These are phyloP conservation scores for Andrographis paniculata DNA, from an alignment of 305 asterid species.

Conservation along the genomic window DNA sequence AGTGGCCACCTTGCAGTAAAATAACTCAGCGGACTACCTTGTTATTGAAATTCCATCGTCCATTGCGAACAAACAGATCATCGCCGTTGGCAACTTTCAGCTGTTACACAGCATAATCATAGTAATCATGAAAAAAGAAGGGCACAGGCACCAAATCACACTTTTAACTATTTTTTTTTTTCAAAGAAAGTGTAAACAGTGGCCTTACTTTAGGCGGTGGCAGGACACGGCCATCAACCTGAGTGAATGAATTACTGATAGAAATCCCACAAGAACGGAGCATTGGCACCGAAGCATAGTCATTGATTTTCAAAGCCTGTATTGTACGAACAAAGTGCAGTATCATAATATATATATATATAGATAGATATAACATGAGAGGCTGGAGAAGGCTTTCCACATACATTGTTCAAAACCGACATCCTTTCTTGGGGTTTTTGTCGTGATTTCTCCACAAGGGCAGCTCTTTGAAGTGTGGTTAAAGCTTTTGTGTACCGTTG, in stretches of 20 bases:
- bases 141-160: too few relatives aligned
- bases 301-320: constrained; percentile 59
- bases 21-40: constrained; percentile 28
- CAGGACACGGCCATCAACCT: constrained; percentile 73
- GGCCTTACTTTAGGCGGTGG: constrained; percentile 65
- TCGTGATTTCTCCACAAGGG: constrained; percentile 74
- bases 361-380: too few relatives aligned
- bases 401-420: constrained; percentile 46
- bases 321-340: too few relatives aligned
- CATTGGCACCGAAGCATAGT: constrained; percentile 56
- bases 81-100: constrained; percentile 55
- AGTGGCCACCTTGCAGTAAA: not conserved
- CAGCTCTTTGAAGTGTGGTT: constrained; percentile 52
- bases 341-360: too few relatives aligned
- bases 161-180: too few relatives aligned
- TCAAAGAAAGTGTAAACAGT: too few relatives aligned
- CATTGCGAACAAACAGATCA: constrained; percentile 47
- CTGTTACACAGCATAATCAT: constrained; percentile 21
- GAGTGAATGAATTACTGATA: constrained; percentile 43
- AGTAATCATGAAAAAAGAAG: too few relatives aligned
- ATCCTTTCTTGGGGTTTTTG: constrained; percentile 84
- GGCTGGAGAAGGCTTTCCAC: constrained; percentile 4
- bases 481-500: constrained; percentile 73
- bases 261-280: constrained; percentile 69
- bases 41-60: constrained; percentile 60